phyloP scores from a whole-genome alignment of 2,329 filamentous ascomycete genomes.

The Ophiostoma tasmaniense region DNA sequence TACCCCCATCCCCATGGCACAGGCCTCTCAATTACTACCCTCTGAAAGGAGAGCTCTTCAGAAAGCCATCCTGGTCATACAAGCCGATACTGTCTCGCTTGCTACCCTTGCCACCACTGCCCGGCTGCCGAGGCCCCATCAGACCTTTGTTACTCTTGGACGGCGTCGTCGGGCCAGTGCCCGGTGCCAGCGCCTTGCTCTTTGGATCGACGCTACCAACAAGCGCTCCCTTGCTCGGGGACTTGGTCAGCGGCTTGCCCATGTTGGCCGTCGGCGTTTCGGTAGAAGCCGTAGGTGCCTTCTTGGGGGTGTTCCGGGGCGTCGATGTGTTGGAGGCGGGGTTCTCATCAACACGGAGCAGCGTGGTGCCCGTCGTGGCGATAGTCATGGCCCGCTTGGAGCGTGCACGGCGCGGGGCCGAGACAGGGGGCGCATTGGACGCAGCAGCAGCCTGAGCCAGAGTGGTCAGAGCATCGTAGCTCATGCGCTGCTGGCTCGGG shows the following conservation, averaged over 20 bases:
- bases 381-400: slow-evolving; percentile 8
- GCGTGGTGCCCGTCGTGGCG: slow-evolving; percentile 5
- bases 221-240: slow-evolving; percentile 3
- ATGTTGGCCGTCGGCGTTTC: slow-evolving; percentile 8
- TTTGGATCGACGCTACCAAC: not conserved
- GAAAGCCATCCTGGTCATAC: slow-evolving; percentile 40
- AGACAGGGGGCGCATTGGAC: not conserved
- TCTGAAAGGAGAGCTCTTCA: slow-evolving; percentile 31
- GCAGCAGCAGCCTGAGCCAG: not conserved
- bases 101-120: not conserved
- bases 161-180: slow-evolving; percentile 7
- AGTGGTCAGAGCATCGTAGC: not conserved
- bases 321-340: slow-evolving; percentile 9
- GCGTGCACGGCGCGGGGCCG: slow-evolving; percentile 7
- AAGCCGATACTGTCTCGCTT: slow-evolving; percentile 32
- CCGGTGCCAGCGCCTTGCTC: not conserved
- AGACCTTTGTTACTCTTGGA: not conserved
- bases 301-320: slow-evolving; percentile 4
- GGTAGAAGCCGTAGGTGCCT: not conserved
- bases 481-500: slow-evolving; percentile 1
- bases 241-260: slow-evolving; percentile 11
- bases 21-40: not conserved
- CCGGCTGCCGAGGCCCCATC: not conserved
- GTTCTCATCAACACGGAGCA: slow-evolving; percentile 15
- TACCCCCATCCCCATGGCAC: not conserved